A percentile compares a stretch with the other conserved stretches of the same genome.
Evolutionary conservation across 2,329 filamentous ascomycete species (phyloP).

Genomic region (Penicillium sp.): DNA sequence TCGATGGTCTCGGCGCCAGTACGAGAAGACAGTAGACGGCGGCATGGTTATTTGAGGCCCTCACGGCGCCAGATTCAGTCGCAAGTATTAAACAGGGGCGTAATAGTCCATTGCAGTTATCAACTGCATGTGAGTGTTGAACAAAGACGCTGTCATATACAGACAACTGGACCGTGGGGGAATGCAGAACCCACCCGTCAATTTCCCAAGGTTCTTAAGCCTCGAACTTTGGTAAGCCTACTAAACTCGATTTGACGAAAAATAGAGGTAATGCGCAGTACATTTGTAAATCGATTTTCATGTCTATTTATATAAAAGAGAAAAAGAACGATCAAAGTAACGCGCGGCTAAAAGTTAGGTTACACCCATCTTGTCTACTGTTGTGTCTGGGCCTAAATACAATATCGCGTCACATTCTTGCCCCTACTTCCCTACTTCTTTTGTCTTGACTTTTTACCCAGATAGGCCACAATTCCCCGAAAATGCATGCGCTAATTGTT

Average conservation of each 20-base stretch:
- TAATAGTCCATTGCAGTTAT: constrained; percentile 22
- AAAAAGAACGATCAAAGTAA: not conserved
- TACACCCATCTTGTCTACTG: constrained; percentile 2
- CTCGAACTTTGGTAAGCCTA: not conserved
- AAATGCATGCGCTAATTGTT: not conserved
- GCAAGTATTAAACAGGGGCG: constrained; percentile 10
- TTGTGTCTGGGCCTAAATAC: not conserved
- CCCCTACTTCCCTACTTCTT: constrained; percentile 4
- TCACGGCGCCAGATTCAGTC: constrained; percentile 16
- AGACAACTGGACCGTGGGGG: constrained; percentile 18
- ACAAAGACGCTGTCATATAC: constrained; percentile 24
- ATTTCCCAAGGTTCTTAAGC: not conserved
- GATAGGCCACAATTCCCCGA: not conserved
- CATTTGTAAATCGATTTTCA: not conserved
- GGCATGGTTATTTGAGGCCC: constrained; percentile 30
- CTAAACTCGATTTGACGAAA: not conserved
- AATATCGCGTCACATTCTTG: constrained; percentile 9
- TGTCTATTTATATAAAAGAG: not conserved
- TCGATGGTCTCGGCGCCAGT: constrained; percentile 43
- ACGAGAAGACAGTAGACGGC: constrained; percentile 42
- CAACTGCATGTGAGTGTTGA: constrained; percentile 12
- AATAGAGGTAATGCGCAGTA: not conserved
- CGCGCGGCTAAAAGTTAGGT: constrained; percentile 10
- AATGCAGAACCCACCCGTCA: constrained; percentile 10
- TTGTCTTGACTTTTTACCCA: not conserved